These are phyloP conservation scores for Candida oleophila DNA, from an alignment of 805 yeast genomes.

Conservation along the genomic window DNA sequence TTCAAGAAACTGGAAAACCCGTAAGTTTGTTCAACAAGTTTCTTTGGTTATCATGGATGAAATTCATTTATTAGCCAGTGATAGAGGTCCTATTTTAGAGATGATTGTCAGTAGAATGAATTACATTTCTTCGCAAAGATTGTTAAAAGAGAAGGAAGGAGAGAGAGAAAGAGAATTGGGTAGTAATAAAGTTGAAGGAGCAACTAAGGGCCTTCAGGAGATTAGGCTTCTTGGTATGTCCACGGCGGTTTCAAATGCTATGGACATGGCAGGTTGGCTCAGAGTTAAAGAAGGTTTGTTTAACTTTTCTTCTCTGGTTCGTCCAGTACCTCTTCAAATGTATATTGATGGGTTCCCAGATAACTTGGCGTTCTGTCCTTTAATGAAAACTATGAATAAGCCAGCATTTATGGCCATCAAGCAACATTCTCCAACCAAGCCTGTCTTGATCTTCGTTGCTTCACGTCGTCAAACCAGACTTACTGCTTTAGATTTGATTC, in stretches of 20 bases:
- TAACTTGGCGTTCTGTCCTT: slow-evolving; percentile 74
- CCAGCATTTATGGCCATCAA: slow-evolving; percentile 93
- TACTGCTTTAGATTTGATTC: slow-evolving; percentile 76
- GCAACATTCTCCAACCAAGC: slow-evolving; percentile 83
- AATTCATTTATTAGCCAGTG: slow-evolving; percentile 79
- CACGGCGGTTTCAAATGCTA: slow-evolving; percentile 83
- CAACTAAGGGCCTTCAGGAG: not conserved
- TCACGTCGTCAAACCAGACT: slow-evolving; percentile 80
- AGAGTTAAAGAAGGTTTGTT: slow-evolving; percentile 73
- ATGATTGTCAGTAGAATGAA: slow-evolving; percentile 90
- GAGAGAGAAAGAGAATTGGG: slow-evolving; percentile 1
- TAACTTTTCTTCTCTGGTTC: slow-evolving; percentile 77
- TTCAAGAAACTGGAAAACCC: slow-evolving; percentile 80
- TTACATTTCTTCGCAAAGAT: slow-evolving; percentile 60
- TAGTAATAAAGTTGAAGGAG: not conserved
- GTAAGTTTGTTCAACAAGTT: slow-evolving; percentile 72
- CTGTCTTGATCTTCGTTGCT: slow-evolving; percentile 82
- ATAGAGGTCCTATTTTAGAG: slow-evolving; percentile 82
- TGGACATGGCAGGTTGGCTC: slow-evolving; percentile 84
- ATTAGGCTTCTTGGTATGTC: slow-evolving; percentile 75
- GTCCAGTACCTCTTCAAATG: slow-evolving; percentile 86
- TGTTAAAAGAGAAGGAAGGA: slow-evolving; percentile 32
- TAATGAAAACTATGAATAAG: slow-evolving; percentile 85
- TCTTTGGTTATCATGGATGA: slow-evolving; percentile 84
- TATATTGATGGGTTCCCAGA: slow-evolving; percentile 86